Evolutionary conservation across 2,329 filamentous ascomycete species (phyloP).

Genomic region (Pyrenochaeta sp.): DNA sequence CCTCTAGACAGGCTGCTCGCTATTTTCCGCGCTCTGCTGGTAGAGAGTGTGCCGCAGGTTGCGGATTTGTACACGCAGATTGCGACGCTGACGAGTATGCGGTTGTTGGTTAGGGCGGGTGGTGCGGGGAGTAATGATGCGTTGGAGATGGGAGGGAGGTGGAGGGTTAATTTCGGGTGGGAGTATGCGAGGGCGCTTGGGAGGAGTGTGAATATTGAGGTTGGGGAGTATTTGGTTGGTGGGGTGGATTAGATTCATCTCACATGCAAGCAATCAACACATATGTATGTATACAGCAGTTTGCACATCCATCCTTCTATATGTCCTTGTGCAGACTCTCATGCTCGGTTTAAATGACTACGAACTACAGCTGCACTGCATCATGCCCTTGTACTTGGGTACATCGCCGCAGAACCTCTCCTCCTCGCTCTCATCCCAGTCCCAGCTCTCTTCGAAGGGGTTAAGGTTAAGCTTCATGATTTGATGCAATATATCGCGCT

Average conservation of each 20-base stretch:
- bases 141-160: conserved; percentile 75
- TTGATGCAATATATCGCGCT: conserved; percentile 78
- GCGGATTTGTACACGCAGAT: conserved; percentile 64
- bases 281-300: neutral
- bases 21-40: conserved; percentile 73
- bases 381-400: conserved; percentile 75
- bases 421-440: conserved; percentile 74
- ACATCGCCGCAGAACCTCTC: conserved; percentile 86
- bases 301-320: neutral
- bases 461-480: conserved; percentile 84
- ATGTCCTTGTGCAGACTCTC: no score
- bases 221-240: conserved; percentile 69
- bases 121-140: conserved; percentile 64
- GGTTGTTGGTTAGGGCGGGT: conserved; percentile 71
- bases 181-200: conserved; percentile 76
- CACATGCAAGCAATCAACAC: neutral
- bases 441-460: conserved; percentile 85
- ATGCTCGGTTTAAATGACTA: conserved; percentile 11
- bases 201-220: conserved; percentile 77
- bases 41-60: conserved; percentile 53
- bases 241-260: conserved; percentile 37
- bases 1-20: conserved; percentile 80
- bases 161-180: conserved; percentile 82
- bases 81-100: conserved; percentile 75
- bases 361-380: conserved; percentile 97